These are phyloP conservation scores for Acanthamoeba castellanii DNA, from an alignment of 208 protist genomes.

Conservation along the genomic window DNA sequence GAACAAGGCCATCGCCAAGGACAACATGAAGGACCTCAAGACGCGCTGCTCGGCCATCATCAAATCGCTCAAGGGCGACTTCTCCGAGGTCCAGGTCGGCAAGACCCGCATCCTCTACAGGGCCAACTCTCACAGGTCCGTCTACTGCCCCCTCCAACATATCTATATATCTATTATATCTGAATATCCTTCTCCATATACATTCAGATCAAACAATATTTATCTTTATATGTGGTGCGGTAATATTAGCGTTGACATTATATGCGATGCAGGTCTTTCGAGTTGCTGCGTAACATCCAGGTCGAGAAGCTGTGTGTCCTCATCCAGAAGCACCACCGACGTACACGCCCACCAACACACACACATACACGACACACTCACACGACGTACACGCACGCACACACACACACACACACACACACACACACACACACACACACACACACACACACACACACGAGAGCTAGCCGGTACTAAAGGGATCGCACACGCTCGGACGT, in stretches of 20 bases:
- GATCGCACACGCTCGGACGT: neutral
- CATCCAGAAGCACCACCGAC: slow-evolving; percentile 4
- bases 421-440: neutral
- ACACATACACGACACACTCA: neutral
- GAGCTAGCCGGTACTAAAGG: neutral
- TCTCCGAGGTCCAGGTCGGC: slow-evolving; percentile 11
- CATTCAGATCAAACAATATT: neutral
- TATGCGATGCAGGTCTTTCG: neutral
- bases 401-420: too few relatives aligned
- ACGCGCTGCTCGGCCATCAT: neutral
- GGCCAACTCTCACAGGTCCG: neutral
- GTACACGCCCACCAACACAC: neutral
- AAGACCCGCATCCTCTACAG: slow-evolving; percentile 30
- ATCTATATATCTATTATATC: too few relatives aligned
- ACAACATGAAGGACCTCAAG: neutral
- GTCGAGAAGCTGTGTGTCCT: neutral
- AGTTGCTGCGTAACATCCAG: slow-evolving; percentile 31
- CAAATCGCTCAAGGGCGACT: slow-evolving; percentile 51
- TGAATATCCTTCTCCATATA: too few relatives aligned
- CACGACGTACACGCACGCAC: neutral
- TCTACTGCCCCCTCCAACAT: neutral
- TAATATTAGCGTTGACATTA: too few relatives aligned
- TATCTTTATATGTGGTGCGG: too few relatives aligned
- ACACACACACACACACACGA: neutral
- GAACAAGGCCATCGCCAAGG: slow-evolving; percentile 12